Evolutionary conservation across 805 yeast genomes (phyloP).

Genomic region (Metschnikowia corniflorae): DNA sequence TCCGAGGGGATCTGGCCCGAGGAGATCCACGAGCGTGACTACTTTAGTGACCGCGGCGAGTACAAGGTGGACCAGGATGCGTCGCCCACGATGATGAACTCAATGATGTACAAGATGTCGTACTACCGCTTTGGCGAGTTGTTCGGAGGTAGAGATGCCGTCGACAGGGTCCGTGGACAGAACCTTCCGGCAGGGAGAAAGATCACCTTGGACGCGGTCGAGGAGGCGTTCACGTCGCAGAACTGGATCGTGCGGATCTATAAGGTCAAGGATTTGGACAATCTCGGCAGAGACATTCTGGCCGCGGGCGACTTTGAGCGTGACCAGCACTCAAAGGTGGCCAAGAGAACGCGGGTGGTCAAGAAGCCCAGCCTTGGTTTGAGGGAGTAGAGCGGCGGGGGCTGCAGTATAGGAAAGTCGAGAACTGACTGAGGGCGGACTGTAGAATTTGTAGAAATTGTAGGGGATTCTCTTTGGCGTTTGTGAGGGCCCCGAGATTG

Average conservation of each 20-base stretch:
- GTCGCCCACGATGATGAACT: slow-evolving; percentile 78
- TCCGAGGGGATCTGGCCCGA: slow-evolving; percentile 99
- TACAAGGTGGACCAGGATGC: slow-evolving; percentile 83
- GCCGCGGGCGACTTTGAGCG: slow-evolving; percentile 55
- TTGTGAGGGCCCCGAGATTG: too few species aligned
- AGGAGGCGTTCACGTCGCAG: slow-evolving; percentile 92
- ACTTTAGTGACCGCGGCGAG: slow-evolving; percentile 81
- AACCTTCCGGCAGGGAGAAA: slow-evolving; percentile 50
- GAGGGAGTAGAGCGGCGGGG: slow-evolving; percentile 31
- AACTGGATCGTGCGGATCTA: slow-evolving; percentile 96
- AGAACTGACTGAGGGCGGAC: not conserved
- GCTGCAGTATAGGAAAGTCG: not conserved
- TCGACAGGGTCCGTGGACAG: slow-evolving; percentile 89
- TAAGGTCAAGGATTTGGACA: slow-evolving; percentile 85
- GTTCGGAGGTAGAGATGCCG: slow-evolving; percentile 56
- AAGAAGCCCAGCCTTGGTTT: slow-evolving; percentile 56
- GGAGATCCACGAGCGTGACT: slow-evolving; percentile 83
- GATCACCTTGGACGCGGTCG: slow-evolving; percentile 65
- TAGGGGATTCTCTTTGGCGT: too few species aligned
- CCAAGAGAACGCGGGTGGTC: slow-evolving; percentile 39
- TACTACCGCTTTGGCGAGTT: slow-evolving; percentile 81
- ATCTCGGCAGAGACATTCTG: slow-evolving; percentile 73
- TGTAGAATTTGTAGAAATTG: not conserved
- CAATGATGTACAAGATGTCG: slow-evolving; percentile 92
- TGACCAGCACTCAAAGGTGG: slow-evolving; percentile 23